A percentile compares a stretch with the other conserved stretches of the same genome.
These are phyloP conservation scores for Fraxinus baroniana DNA, from an alignment of 305 asterid species.

Conservation along the genomic window DNA sequence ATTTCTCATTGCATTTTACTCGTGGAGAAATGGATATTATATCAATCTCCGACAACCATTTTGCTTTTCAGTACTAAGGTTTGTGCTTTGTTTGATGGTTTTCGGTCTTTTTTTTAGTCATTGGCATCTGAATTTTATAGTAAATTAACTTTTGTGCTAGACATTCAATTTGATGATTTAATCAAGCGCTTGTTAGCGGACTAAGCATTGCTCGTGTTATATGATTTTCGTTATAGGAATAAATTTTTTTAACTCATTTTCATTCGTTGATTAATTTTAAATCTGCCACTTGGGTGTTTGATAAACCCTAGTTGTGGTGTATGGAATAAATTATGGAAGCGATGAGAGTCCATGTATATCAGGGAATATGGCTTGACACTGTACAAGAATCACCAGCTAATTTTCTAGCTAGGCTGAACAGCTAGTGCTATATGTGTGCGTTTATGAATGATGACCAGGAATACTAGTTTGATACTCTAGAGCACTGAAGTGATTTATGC, in stretches of 20 bases:
- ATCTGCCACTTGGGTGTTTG: not conserved
- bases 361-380: not conserved
- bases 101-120: not conserved
- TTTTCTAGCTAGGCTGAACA: not conserved
- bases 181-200: not conserved
- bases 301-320: not conserved
- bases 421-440: not conserved
- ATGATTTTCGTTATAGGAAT: not conserved
- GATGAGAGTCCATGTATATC: not conserved
- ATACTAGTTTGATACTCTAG: not conserved
- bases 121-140: not conserved
- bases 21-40: not conserved
- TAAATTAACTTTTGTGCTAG: not conserved
- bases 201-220: not conserved
- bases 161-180: not conserved
- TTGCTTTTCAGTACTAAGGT: not conserved
- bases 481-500: not conserved
- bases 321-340: not conserved
- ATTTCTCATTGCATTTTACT: not conserved
- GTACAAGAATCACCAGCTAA: not conserved
- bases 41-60: not conserved
- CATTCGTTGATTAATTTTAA: not conserved
- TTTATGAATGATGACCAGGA: not conserved
- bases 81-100: not conserved
- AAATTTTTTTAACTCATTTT: not conserved